Percentiles rank a stretch among this genome's conserved stretches.
These are phyloP conservation scores for Ascochyta rabiei DNA, from an alignment of 2,329 filamentous ascomycete species.

Conservation along the genomic window DNA sequence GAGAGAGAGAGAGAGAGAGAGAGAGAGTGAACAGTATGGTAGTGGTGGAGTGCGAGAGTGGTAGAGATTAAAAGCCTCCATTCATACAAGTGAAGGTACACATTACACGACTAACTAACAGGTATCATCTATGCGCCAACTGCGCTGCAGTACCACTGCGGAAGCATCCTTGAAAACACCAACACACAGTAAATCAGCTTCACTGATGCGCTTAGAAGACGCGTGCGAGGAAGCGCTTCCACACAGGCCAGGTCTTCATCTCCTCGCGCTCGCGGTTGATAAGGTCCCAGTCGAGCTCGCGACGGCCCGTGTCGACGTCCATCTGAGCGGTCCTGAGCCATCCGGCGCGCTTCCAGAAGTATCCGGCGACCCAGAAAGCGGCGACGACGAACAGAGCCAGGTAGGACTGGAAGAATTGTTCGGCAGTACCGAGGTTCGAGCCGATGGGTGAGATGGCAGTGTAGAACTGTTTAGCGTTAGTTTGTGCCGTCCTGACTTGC, in stretches of 20 bases:
- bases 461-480: conserved; percentile 45
- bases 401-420: conserved; percentile 55
- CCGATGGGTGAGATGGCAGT: conserved; percentile 44
- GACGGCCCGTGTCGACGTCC: conserved; percentile 69
- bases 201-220: conserved; percentile 32
- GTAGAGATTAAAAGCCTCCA: background rate
- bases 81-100: conserved; percentile 6
- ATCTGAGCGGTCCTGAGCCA: conserved; percentile 67
- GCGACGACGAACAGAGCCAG: conserved; percentile 55
- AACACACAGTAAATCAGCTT: background rate
- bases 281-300: conserved; percentile 68
- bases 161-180: background rate
- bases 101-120: conserved; percentile 9
- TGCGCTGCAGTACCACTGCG: background rate
- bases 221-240: conserved; percentile 45
- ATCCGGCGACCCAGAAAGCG: conserved; percentile 57
- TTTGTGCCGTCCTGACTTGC: conserved; percentile 10
- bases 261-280: conserved; percentile 62
- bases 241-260: conserved; percentile 59
- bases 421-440: conserved; percentile 39
- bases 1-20: no score
- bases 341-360: conserved; percentile 67
- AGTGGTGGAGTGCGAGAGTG: no score
- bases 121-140: conserved; percentile 9
- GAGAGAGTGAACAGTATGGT: no score